Percentiles rank a stretch among this genome's conserved stretches.
Evolutionary conservation across 306 rosid species (phyloP).

Genomic region (Neltuma alba): DNA sequence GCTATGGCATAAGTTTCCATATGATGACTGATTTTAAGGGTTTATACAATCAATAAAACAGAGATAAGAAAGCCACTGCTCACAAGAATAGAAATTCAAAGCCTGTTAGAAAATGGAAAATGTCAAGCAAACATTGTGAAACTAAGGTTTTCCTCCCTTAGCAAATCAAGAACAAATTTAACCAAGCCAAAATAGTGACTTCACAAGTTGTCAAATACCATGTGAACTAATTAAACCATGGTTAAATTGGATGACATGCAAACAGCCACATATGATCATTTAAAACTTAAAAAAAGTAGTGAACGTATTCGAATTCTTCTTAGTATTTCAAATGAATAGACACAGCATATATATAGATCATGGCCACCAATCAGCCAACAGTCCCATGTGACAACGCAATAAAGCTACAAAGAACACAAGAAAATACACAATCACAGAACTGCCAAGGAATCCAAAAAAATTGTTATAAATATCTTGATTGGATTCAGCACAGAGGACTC

Average conservation of each 20-base stretch:
- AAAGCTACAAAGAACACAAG: not conserved
- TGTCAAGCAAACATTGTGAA: not conserved
- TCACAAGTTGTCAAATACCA: not conserved
- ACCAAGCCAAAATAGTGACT: not conserved
- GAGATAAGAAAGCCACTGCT: not conserved
- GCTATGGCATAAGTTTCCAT: not conserved
- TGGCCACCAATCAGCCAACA: not conserved
- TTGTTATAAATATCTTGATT: not conserved
- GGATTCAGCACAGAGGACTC: conserved; percentile 56
- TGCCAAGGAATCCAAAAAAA: not conserved
- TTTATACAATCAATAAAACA: not conserved
- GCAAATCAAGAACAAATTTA: not conserved
- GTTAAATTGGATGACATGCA: not conserved
- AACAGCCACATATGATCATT: not conserved
- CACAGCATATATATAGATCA: not conserved
- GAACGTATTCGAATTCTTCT: not conserved
- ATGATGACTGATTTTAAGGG: not conserved
- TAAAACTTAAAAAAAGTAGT: not conserved
- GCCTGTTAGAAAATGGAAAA: not conserved
- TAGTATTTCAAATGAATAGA: not conserved
- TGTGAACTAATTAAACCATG: not conserved
- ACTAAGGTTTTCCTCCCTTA: not conserved
- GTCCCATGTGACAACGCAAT: not conserved
- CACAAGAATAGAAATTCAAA: not conserved
- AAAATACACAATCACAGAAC: not conserved